Evolutionary conservation across 164 flowering plant species (phyloP), one percentile per base, ranked within the genome.

Genomic region (Sextonia rubra): DNA sequence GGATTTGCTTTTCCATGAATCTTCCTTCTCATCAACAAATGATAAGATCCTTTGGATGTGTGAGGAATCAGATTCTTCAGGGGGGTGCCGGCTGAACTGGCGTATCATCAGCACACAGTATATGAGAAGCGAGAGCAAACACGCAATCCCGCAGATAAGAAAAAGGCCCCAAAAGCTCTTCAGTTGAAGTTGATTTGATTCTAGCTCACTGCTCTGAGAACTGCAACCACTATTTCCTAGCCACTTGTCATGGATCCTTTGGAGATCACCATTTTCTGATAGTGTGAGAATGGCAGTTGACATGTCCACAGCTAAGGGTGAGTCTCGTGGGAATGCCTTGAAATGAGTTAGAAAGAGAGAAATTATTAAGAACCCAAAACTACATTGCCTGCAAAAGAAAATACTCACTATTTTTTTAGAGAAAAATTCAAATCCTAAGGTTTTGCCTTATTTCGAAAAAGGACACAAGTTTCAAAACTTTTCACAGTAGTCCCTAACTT

Each of bases 261-360:
- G 90, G 47, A 94, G 97, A 23, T 87, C 86, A 0, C 98, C 97
- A 26, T 85, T 87, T 77, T 94, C 98, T 1, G 97, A 91, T 15
- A 94, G 79, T 12, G 80, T 60, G 23, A 94, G 79, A 44, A 94
- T 87, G 61, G 97, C 97, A 14, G 97, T 94, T n/a, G 98, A 92
- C 88, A 92, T 71, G 77, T 94, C 98, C 30, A 88, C 69, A 1
- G 97, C 90, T 66, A 94, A 75, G 3, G 94, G 89, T 52, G 97
- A 94, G 79, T 90, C 97, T 68, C 89, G 82, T 2, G 90, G 94
- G 81, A 94, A 94, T 73, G 96, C 97, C 97, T 94, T 56, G 12
- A 22, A 9, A 47, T 24, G 30, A 25, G 47, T 64, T 27, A 29
- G 29, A 64, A 64, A 64, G 17, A 7, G 25, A 61, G 7, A 7